These are phyloP conservation scores for Aspergillus latus DNA, from an alignment of 2,329 filamentous ascomycete genomes.

Conservation along the genomic window DNA sequence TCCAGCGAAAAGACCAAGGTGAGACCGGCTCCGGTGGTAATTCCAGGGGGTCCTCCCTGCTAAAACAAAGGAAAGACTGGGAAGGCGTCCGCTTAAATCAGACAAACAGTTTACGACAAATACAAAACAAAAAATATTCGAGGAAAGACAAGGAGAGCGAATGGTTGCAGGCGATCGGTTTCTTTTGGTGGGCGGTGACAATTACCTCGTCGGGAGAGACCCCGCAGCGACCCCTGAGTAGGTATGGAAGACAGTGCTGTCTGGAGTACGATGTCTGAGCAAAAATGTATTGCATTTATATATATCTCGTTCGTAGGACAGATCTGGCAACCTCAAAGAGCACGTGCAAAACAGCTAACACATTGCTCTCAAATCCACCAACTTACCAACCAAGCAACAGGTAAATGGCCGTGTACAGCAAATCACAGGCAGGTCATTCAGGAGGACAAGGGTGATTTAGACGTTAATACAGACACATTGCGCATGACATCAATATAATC, in stretches of 20 bases:
- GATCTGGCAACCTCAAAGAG: background rate
- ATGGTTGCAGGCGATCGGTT: conserved; percentile 15
- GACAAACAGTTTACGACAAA: conserved; percentile 1
- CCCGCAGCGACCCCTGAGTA: conserved; percentile 4
- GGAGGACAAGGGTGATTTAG: background rate
- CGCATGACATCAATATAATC: conserved; percentile 15
- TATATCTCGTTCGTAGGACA: conserved; percentile 1
- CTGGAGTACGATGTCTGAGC: background rate
- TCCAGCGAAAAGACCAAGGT: conserved; percentile 10
- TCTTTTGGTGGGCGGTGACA: conserved; percentile 23
- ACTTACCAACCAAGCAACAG: conserved; percentile 19
- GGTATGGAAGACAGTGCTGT: background rate
- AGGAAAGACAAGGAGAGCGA: conserved; percentile 8
- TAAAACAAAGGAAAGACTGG: conserved; percentile 6
- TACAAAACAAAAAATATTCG: background rate
- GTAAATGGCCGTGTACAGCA: conserved; percentile 5
- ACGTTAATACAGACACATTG: conserved; percentile 22
- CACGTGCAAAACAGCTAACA: conserved; percentile 12
- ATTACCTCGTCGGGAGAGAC: background rate
- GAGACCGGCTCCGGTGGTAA: conserved; percentile 3
- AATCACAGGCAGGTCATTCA: background rate
- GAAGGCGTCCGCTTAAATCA: conserved; percentile 7
- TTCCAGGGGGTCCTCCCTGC: conserved; percentile 13
- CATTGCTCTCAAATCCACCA: conserved; percentile 19
- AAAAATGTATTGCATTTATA: background rate